Conservation (phyloP, 345 rosid species). For the Pugionium cornutum region DNA sequence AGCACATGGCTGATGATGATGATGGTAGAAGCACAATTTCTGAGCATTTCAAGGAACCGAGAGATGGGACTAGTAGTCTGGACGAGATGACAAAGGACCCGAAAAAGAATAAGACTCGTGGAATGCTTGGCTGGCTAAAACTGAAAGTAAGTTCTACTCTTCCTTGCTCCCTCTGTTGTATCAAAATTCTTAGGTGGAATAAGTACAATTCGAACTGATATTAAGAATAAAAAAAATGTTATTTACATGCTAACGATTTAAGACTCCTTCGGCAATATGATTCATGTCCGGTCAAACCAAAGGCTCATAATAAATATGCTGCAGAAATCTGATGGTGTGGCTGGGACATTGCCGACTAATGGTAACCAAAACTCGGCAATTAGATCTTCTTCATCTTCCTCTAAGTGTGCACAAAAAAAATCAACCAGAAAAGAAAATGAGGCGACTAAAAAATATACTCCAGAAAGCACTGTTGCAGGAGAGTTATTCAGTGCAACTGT, state of each 20-base stretch:
- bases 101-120: constrained; percentile 61
- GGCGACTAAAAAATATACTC: constrained; percentile 49
- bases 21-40: constrained; percentile 54
- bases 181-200: constrained; percentile 24
- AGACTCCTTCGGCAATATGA: constrained; percentile 12
- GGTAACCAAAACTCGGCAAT: constrained; percentile 63
- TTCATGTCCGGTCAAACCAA: constrained; percentile 12
- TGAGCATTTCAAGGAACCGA: constrained; percentile 56
- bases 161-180: constrained; percentile 14
- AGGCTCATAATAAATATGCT: constrained; percentile 27
- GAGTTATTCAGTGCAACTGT: constrained; percentile 64
- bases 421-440: constrained; percentile 56
- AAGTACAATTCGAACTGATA: constrained; percentile 17
- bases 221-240: not conserved
- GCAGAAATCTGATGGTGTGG: constrained; percentile 78
- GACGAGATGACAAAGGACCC: constrained; percentile 76
- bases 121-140: constrained; percentile 97
- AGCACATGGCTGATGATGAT: constrained; percentile 58
- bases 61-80: constrained; percentile 54
- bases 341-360: constrained; percentile 50
- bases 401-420: constrained; percentile 67
- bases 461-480: constrained; percentile 72
- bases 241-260: constrained; percentile 8
- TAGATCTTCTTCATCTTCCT: constrained; percentile 67
- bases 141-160: constrained; percentile 51